These are phyloP conservation scores for Hibiscus trionum DNA, from an alignment of 345 rosid species.

Conservation along the genomic window DNA sequence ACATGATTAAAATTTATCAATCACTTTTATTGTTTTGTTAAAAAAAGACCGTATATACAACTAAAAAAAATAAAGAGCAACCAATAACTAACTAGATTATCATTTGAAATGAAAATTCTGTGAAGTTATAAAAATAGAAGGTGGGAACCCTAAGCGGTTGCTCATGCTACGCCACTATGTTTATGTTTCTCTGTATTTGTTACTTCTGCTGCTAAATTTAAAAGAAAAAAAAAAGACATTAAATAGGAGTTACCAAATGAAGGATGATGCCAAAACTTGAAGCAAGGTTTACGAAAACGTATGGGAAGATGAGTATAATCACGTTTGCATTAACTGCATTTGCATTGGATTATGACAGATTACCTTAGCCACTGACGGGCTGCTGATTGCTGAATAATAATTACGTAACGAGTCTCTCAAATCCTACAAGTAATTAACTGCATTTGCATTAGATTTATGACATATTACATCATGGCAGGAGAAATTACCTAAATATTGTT, in stretches of 20 bases:
- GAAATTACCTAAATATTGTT: no score
- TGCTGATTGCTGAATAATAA: neutral
- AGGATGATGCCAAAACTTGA: neutral
- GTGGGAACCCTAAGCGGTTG: no score
- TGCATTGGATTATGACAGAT: neutral
- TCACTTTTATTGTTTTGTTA: no score
- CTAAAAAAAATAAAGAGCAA: no score
- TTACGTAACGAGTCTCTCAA: neutral
- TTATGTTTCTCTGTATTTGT: neutral
- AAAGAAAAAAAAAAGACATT: neutral
- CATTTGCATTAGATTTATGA: neutral
- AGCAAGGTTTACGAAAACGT: neutral
- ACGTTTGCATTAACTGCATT: neutral
- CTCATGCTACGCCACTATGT: neutral
- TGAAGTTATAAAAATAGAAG: no score
- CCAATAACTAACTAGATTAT: no score
- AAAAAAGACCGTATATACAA: no score
- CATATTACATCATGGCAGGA: neutral
- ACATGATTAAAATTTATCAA: no score
- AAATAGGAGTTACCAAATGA: neutral
- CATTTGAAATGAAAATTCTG: no score
- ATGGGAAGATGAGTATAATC: neutral
- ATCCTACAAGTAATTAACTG: neutral
- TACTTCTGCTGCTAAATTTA: neutral
- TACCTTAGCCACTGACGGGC: neutral